Evolutionary conservation across 306 rosid species (phyloP).

Genomic region (Vigna radiata): DNA sequence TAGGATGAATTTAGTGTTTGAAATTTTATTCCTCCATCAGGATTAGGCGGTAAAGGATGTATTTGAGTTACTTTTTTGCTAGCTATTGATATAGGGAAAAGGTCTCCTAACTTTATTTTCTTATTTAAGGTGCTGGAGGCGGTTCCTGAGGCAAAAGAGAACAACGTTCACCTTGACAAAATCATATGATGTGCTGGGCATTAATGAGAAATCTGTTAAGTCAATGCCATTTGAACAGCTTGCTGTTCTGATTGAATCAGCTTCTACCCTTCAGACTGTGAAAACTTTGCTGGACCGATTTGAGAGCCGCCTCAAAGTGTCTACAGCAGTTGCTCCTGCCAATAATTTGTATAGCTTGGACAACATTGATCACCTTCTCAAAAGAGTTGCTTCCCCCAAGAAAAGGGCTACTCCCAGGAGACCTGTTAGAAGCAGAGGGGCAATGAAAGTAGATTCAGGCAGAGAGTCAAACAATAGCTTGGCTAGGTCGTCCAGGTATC

Average conservation of each 20-base stretch:
- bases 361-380: slow-evolving; percentile 92
- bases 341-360: slow-evolving; percentile 59
- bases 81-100: background rate
- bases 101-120: slow-evolving; percentile 31
- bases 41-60: slow-evolving; percentile 2
- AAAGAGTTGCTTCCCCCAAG: slow-evolving; percentile 86
- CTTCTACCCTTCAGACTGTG: slow-evolving; percentile 76
- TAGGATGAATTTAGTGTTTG: slow-evolving; percentile 3
- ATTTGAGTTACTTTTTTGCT: slow-evolving; percentile 4
- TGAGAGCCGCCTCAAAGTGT: slow-evolving; percentile 76
- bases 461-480: slow-evolving; percentile 51
- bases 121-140: slow-evolving; percentile 84
- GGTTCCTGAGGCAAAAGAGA: slow-evolving; percentile 62
- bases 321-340: slow-evolving; percentile 58
- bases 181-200: slow-evolving; percentile 69
- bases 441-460: slow-evolving; percentile 53
- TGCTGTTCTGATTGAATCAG: slow-evolving; percentile 81
- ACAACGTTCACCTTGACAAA: slow-evolving; percentile 78
- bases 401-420: slow-evolving; percentile 69
- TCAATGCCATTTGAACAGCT: slow-evolving; percentile 93
- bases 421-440: slow-evolving; percentile 56
- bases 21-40: slow-evolving; percentile 9
- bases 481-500: slow-evolving; percentile 74
- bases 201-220: slow-evolving; percentile 71
- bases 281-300: slow-evolving; percentile 82